Percentiles rank a stretch among this genome's conserved stretches.
These are phyloP conservation scores for Bocquillonia castaneifolia DNA, from an alignment of 441 rosid species.

Conservation along the genomic window DNA sequence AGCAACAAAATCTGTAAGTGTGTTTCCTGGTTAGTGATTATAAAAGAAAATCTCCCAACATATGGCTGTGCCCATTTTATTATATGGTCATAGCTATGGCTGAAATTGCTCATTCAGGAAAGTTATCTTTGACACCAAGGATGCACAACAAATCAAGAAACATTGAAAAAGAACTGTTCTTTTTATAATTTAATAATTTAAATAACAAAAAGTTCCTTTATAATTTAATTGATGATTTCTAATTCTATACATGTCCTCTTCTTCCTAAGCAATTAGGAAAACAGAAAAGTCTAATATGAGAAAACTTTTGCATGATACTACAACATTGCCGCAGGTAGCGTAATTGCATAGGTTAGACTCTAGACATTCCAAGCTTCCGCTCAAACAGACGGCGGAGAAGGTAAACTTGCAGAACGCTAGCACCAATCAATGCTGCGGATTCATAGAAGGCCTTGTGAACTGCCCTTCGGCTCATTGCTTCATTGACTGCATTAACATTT, in stretches of 20 bases:
- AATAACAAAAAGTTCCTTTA: neutral
- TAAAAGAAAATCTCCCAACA: no score
- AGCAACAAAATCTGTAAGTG: no score
- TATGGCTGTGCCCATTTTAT: no score
- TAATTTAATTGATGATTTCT: conserved; percentile 11
- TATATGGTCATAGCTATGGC: no score
- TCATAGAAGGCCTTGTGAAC: conserved; percentile 59
- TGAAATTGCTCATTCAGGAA: no score
- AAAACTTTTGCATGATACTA: conserved; percentile 8
- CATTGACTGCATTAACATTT: conserved; percentile 47
- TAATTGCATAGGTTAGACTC: conserved; percentile 36
- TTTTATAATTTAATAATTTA: no score
- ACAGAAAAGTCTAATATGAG: conserved; percentile 11
- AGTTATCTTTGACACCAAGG: no score
- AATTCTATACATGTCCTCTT: conserved; percentile 17
- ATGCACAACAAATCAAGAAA: neutral
- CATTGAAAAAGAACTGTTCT: no score
- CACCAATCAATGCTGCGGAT: conserved; percentile 57
- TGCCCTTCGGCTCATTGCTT: conserved; percentile 55
- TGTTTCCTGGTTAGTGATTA: no score
- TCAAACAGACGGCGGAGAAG: conserved; percentile 60
- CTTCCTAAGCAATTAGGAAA: conserved; percentile 5
- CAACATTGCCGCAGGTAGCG: neutral
- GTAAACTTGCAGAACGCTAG: conserved; percentile 58
- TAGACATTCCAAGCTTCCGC: conserved; percentile 58